phyloP scores from a whole-genome alignment of 352 stramenopile genomes.

The Phytophthora citrophthora region DNA sequence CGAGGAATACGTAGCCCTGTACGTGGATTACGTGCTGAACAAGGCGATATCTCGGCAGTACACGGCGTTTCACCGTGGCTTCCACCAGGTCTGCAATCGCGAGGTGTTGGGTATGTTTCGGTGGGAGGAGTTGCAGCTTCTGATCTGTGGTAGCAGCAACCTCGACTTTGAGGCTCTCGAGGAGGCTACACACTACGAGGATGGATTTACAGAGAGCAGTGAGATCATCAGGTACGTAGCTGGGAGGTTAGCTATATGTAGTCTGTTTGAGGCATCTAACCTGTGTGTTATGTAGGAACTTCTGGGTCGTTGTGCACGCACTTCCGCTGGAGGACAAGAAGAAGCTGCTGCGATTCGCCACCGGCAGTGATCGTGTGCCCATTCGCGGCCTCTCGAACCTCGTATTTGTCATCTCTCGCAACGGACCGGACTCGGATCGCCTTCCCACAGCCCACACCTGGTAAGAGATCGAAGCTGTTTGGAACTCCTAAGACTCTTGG shows the following conservation, averaged over 20 bases:
- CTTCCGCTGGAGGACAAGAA: slow-evolving; percentile 86
- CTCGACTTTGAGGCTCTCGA: slow-evolving; percentile 84
- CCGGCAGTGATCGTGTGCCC: slow-evolving; percentile 84
- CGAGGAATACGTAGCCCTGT: slow-evolving; percentile 75
- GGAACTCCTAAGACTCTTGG: background rate
- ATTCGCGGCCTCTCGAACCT: slow-evolving; percentile 83
- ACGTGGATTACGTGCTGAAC: slow-evolving; percentile 79
- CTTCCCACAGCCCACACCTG: slow-evolving; percentile 89
- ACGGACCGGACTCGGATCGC: slow-evolving; percentile 82
- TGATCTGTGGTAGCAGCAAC: slow-evolving; percentile 77
- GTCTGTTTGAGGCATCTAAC: background rate
- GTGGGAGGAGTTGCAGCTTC: slow-evolving; percentile 80
- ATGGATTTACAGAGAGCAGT: slow-evolving; percentile 75
- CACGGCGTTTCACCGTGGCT: slow-evolving; percentile 74
- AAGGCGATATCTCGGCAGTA: slow-evolving; percentile 70
- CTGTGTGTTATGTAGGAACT: slow-evolving; percentile 46
- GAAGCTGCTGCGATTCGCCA: slow-evolving; percentile 86
- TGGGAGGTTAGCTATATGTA: background rate
- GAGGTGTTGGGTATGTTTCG: slow-evolving; percentile 81
- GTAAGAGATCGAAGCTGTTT: slow-evolving; percentile 31
- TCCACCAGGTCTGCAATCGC: slow-evolving; percentile 76
- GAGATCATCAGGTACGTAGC: slow-evolving; percentile 57
- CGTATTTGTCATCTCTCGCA: slow-evolving; percentile 86
- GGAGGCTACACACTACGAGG: slow-evolving; percentile 77
- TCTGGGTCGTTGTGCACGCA: slow-evolving; percentile 85